Evolutionary conservation across 805 yeast species (phyloP).

Genomic region (Danielia oregonensis): DNA sequence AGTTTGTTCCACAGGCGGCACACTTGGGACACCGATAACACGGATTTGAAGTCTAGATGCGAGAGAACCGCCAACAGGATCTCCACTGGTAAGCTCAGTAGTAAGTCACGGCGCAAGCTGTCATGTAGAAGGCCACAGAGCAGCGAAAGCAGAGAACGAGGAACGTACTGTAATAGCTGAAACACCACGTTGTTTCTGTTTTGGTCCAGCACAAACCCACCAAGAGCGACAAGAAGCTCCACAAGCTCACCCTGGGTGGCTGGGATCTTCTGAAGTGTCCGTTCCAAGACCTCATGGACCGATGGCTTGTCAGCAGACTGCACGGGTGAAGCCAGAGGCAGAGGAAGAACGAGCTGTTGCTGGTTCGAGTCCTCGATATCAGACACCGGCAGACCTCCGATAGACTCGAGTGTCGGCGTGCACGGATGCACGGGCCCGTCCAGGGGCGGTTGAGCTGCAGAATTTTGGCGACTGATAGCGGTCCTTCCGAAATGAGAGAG

Average conservation of each 20-base stretch:
- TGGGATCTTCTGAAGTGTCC: conserved; percentile 13
- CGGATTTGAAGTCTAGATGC: conserved; percentile 58
- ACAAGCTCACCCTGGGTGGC: conserved; percentile 35
- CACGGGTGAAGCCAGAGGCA: conserved; percentile 62
- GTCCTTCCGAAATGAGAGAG: neutral
- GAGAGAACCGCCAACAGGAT: conserved; percentile 61
- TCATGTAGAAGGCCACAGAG: conserved; percentile 48
- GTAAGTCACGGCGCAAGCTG: conserved; percentile 68
- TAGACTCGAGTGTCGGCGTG: conserved; percentile 28
- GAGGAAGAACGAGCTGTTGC: conserved; percentile 59
- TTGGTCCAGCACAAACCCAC: conserved; percentile 37
- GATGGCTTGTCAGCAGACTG: conserved; percentile 26
- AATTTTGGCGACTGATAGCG: neutral
- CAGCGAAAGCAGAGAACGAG: conserved; percentile 59
- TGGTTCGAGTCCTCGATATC: conserved; percentile 32
- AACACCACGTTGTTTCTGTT: conserved; percentile 50
- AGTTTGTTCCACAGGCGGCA: conserved; percentile 66
- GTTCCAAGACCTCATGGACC: conserved; percentile 17
- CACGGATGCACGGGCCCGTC: conserved; percentile 16
- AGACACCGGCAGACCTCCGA: conserved; percentile 33
- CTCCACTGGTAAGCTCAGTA: conserved; percentile 71
- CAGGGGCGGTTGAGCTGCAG: neutral
- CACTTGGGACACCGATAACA: conserved; percentile 60
- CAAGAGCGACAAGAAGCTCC: conserved; percentile 32
- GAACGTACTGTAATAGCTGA: conserved; percentile 53